Evolutionary conservation across 208 protist genomes (phyloP), one percentile per base, ranked within the genome.

Genomic region (Trypanosoma melophagium): DNA sequence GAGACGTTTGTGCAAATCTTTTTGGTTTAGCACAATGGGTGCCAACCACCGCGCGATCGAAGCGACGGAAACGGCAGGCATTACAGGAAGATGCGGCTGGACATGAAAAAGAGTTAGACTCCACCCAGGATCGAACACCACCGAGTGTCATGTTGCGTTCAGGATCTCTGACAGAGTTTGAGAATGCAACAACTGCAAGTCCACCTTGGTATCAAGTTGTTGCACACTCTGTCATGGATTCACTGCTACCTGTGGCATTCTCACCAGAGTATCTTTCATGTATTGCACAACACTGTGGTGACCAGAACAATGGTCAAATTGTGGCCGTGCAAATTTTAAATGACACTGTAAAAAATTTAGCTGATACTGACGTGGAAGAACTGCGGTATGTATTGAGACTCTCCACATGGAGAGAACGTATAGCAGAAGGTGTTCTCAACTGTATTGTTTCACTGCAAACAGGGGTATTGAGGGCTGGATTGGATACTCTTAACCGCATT

Each of bases 401-500:
- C 12, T 28, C 61, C 22, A 64, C 51, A n/a, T 93, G 87, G 90
- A 71, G 79, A 31, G 65, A 83, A 41, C 79, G 84, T n/a, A 72
- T 99, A 25, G 83, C 87, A 31, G 69, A 79, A 7, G 94, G 96
- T 49, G 83, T 98, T 54, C 68, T 98, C 13, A 92, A 89, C 61
- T 97, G 97, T 76, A 65, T 96, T 31, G 75, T 94, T 17, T 97
- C 90, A 21, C 65, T 84, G 35, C 69, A 95, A 40, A 79, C 87
- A 17, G 76, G 61, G 17, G 93, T 98, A 17, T 79, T 98, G n/a
- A 80, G 93, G 19, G 76, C 84, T 2, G 82, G 90, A 38, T 95
- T 99, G 25, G 94, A 97, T 60, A 83, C 75, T 16, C 77, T 97
- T 53, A 81, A 97, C 41, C 87, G 96, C 49, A 78, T 94, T 42